A percentile compares a stretch with the other conserved stretches of the same genome.
Evolutionary conservation across 441 rosid species (phyloP).

Genomic region (Populus tomentosa): DNA sequence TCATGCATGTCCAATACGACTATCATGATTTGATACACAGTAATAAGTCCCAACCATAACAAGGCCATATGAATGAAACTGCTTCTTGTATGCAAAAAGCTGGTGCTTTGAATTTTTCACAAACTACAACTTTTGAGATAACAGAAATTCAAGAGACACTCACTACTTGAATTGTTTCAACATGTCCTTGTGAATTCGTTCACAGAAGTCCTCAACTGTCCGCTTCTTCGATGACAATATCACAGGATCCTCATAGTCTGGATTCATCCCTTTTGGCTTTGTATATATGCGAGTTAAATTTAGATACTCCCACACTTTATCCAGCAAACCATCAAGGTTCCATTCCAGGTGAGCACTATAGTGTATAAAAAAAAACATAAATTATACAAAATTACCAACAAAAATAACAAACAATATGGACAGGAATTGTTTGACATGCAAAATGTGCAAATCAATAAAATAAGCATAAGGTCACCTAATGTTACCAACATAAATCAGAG

Average conservation of each 20-base stretch:
- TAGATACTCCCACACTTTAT: conserved; percentile 94
- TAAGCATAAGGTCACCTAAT: neutral
- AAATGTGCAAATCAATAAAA: neutral
- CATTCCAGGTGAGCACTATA: conserved; percentile 93
- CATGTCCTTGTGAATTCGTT: conserved; percentile 92
- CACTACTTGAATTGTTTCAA: conserved; percentile 88
- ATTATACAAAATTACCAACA: neutral
- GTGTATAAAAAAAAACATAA: conserved; percentile 2
- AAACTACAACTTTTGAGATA: neutral
- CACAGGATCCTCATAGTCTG: conserved; percentile 98
- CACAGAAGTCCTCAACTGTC: conserved; percentile 88
- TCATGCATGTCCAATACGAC: neutral
- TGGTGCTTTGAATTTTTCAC: no score
- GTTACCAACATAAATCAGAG: neutral
- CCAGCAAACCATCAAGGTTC: conserved; percentile 93
- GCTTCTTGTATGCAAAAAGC: no score
- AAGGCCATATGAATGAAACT: no score
- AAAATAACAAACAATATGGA: neutral
- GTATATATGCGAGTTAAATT: conserved; percentile 85
- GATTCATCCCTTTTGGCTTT: conserved; percentile 97
- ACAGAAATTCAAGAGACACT: conserved; percentile 28
- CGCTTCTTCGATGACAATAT: conserved; percentile 83
- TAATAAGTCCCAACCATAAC: neutral
- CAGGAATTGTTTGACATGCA: neutral
- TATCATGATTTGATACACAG: no score